phyloP scores from a whole-genome alignment of 1,284 basidiomycete genomes.

The Fomitopsis betulina region DNA sequence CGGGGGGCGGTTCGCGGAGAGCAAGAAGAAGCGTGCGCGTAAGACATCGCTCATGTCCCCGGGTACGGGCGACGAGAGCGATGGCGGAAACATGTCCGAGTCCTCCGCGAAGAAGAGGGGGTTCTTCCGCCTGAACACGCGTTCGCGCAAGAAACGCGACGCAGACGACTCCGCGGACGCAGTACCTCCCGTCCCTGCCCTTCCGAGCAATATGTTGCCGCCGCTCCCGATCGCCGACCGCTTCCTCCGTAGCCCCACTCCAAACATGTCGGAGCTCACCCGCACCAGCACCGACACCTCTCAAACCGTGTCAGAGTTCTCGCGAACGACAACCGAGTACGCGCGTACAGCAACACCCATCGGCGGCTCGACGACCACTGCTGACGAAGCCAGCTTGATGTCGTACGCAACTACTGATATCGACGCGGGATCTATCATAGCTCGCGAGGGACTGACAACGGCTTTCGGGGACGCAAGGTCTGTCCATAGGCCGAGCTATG shows the following conservation, averaged over 20 bases:
- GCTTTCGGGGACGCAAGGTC: conserved; percentile 28
- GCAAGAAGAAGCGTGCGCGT: conserved; percentile 15
- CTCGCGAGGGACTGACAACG: conserved; percentile 18
- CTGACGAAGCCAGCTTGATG: conserved; percentile 3
- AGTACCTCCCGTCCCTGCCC: conserved; percentile 31
- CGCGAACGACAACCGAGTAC: neutral
- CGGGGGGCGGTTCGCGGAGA: conserved; percentile 10
- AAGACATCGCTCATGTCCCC: conserved; percentile 19
- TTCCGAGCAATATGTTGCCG: conserved; percentile 23
- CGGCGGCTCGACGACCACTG: conserved; percentile 6
- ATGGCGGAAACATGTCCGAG: conserved; percentile 38
- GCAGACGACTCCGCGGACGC: conserved; percentile 22
- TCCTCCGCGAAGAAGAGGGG: conserved; percentile 24
- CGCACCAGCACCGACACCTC: neutral
- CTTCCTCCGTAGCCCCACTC: conserved; percentile 34
- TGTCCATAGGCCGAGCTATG: conserved; percentile 26
- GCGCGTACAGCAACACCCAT: conserved; percentile 21
- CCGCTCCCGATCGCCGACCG: conserved; percentile 47
- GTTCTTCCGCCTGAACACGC: conserved; percentile 31
- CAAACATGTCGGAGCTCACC: conserved; percentile 6
- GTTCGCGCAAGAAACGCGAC: conserved; percentile 24
- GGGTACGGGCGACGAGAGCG: conserved; percentile 31
- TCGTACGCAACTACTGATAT: conserved; percentile 9
- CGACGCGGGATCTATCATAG: conserved; percentile 8
- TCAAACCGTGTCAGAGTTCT: neutral